Base-by-base conservation (phyloP, 192 early-diverging fungal species). In the Umbelopsis vinacea region DNA sequence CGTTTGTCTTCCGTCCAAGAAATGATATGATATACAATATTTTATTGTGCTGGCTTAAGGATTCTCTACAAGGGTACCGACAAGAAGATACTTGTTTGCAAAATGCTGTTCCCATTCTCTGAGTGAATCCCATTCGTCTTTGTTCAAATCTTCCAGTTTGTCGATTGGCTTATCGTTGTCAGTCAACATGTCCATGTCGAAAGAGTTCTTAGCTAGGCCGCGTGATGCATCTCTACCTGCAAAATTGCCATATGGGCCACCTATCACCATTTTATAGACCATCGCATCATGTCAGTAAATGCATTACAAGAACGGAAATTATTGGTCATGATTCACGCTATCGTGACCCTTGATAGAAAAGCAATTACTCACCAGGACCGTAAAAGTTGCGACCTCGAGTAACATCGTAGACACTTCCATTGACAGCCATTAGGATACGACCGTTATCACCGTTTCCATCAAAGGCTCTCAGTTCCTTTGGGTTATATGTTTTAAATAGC, bases 171-270 rank as follows among this genome's bases (percentile, higher is more conserved):
- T 84, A 43, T 92, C 86, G 22, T 90, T 47, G n/a, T 87, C 84
- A 2, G 83, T 75, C 67, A 98, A 68, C 83, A 97, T 86, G 11
- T 84, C 83, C 53, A 74, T 80, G 71, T 95, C 93, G 75, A 98
- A 97, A 52, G 91, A 92, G 68, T 92, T 85, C 76, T 96, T 91
- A 45, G 96, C 92, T 68, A 98, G 80, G 0, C 97, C 96, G 37
- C 97, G 88, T 21, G 95, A 96, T 17, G 97, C 96, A 84, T 98
- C 97, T n/a, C 92, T 88, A 2, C 97, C 97, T 7, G 96, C 91
- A 89, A 97, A 98, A 86, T 96, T 97, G 35, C 89, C 92, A 74
- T 98, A 98, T n/a, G 92, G 94, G 6, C 95, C 95, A 17, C 84
- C 93, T 92, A 81, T 66, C 40, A 43, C 40, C 40, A 43, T 43